phyloP scores from a whole-genome alignment of 2,329 filamentous ascomycete species.

The Neurospora sp. region DNA sequence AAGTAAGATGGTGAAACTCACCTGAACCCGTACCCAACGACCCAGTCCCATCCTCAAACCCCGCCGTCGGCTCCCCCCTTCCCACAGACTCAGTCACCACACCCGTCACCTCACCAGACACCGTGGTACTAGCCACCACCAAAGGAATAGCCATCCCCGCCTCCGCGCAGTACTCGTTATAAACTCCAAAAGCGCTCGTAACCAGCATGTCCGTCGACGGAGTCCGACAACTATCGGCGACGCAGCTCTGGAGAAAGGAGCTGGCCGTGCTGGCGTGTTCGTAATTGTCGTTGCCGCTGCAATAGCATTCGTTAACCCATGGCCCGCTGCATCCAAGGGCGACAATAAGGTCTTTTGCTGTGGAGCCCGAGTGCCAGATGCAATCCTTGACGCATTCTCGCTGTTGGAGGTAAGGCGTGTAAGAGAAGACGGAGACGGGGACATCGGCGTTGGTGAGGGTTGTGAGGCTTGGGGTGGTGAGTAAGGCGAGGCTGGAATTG shows the following conservation, averaged over 20 bases:
- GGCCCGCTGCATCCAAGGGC: slow-evolving; percentile 5
- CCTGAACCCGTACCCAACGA: neutral
- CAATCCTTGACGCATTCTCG: slow-evolving; percentile 7
- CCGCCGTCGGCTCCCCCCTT: neutral
- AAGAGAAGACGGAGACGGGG: slow-evolving; percentile 1
- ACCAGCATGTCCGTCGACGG: neutral
- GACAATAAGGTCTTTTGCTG: neutral
- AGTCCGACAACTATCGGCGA: neutral
- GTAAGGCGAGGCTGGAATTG: neutral
- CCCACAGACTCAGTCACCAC: neutral
- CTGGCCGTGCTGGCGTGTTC: slow-evolving; percentile 5
- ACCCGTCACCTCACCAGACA: neutral
- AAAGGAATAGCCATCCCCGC: slow-evolving; percentile 2
- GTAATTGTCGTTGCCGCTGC: neutral
- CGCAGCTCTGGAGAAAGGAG: slow-evolving; percentile 3
- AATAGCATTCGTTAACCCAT: slow-evolving; percentile 6
- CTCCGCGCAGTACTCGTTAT: slow-evolving; percentile 4
- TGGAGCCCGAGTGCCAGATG: neutral
- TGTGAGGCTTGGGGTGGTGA: neutral
- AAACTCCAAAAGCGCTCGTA: slow-evolving; percentile 2
- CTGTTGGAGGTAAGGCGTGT: slow-evolving; percentile 1
- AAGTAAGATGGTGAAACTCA: neutral
- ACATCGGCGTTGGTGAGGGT: neutral
- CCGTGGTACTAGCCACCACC: neutral
- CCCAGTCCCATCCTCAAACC: neutral